These are phyloP conservation scores for Plasmodium cynomolgi DNA, from an alignment of 169 alveolate genomes.

Conservation along the genomic window DNA sequence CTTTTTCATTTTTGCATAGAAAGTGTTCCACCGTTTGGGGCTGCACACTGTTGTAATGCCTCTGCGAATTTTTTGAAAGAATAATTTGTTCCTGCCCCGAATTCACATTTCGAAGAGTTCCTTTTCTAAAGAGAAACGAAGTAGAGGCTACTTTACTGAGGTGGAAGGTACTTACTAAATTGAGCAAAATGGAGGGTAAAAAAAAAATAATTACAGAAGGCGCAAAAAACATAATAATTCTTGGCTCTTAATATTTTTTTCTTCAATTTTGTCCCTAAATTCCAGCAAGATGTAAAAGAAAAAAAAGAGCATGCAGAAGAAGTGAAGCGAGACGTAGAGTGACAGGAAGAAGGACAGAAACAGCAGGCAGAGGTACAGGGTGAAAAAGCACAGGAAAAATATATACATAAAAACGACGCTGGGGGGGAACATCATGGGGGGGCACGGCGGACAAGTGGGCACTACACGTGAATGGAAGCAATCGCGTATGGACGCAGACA, in stretches of 20 bases:
- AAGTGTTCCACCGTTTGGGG: constrained; percentile 17
- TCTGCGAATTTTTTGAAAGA: not conserved
- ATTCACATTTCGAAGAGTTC: constrained; percentile 11
- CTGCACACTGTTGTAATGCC: not conserved
- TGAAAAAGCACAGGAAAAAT: constrained; percentile 20
- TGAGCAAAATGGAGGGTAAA: not conserved
- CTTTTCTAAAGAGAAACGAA: not conserved
- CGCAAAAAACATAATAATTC: constrained; percentile 57
- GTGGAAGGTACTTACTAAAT: constrained; percentile 14
- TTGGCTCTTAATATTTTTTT: constrained; percentile 27
- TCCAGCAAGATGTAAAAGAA: constrained; percentile 22
- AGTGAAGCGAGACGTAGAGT: constrained; percentile 11
- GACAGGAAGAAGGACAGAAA: constrained; percentile 35
- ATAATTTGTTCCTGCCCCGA: not conserved
- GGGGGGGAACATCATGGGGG: constrained; percentile 6
- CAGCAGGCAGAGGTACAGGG: constrained; percentile 18
- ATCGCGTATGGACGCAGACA: not conserved
- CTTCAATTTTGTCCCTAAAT: constrained; percentile 28
- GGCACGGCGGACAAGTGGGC: not conserved
- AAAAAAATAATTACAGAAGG: not conserved
- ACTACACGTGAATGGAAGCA: not conserved
- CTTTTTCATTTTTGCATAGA: constrained; percentile 23
- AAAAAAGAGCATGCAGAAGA: not conserved
- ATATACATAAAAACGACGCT: constrained; percentile 21
- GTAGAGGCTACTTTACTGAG: constrained; percentile 10